Evolutionary conservation across 2,329 filamentous ascomycete genomes (phyloP), one percentile per base, ranked within the genome.

Genomic region (Acrocalymma vagum): DNA sequence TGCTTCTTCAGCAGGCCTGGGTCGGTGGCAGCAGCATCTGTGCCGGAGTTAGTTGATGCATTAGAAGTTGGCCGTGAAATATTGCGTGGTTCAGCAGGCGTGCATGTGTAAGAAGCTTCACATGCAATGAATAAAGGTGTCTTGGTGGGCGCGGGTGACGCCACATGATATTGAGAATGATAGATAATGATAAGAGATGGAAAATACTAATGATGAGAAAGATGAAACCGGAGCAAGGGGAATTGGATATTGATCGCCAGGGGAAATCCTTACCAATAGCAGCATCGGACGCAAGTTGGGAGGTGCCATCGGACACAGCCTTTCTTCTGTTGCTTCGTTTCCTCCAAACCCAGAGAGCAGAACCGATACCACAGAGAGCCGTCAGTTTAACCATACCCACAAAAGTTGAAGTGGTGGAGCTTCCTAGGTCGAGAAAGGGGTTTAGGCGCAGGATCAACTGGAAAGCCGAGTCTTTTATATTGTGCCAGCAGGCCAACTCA

Each of bases 1-100:
- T 93, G 80, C 56, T 91, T 87, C 66, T 80, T 86, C 45, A 97
- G 78, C 9, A 96, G 78, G n/a, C 84, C 79, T 20, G 92, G 90
- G 60, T 96, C 91, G 16, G 83, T 86, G 25, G 73, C 58, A 42
- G 76, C 71, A 56, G 82, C 67, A 61, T 76, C 74, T 67, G 29
- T 20, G 9, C n/a, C n/a, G 28, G 30, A 25, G 27, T 34, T 39
- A 47, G 45, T 49, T 49, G 49, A 42, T 38, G 13, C 14, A n/a
- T 41, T 28, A 23, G 32, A 24, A 23, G 18, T 45, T n/a, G n/a
- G n/a, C n/a, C n/a, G n/a, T n/a, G n/a, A n/a, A n/a, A n/a, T n/a
- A n/a, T n/a, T n/a, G n/a, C n/a, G n/a, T n/a, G n/a, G n/a, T n/a
- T n/a, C n/a, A n/a, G n/a, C n/a, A n/a, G n/a, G n/a, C n/a, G n/a